Evolutionary conservation across 225 moss, liverwort and hornwort genomes (phyloP).

Genomic region (Polytrichum commune): DNA sequence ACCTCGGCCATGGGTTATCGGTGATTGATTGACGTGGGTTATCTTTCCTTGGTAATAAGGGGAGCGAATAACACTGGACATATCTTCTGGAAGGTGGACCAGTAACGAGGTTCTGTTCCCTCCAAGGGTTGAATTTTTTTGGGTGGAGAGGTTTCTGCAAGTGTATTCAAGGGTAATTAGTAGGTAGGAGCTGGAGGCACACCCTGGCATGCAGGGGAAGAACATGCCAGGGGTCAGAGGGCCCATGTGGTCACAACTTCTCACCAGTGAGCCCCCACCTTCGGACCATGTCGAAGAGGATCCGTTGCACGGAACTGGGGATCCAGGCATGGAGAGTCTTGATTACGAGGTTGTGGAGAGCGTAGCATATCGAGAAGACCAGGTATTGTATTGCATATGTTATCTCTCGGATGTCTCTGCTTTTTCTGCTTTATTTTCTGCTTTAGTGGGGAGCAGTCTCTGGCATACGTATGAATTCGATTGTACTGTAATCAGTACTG

Average conservation of each 20-base stretch:
- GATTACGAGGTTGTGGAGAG: constrained; percentile 96
- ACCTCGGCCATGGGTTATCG: too few relatives aligned
- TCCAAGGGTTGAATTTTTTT: too few relatives aligned
- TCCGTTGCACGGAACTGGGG: constrained; percentile 34
- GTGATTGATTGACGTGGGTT: too few relatives aligned
- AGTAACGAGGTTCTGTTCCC: too few relatives aligned
- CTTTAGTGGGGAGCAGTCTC: too few relatives aligned
- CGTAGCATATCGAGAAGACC: constrained; percentile 91
- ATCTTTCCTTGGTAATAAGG: too few relatives aligned
- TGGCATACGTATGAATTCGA: too few relatives aligned
- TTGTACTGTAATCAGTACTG: too few relatives aligned
- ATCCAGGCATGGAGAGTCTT: constrained; percentile 79
- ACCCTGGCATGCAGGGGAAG: constrained; percentile 63
- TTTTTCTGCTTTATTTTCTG: background rate
- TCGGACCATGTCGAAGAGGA: constrained; percentile 42
- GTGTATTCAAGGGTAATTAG: too few relatives aligned
- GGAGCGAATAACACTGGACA: too few relatives aligned
- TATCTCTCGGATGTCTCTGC: background rate
- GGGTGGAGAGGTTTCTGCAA: too few relatives aligned
- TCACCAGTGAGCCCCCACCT: constrained; percentile 67
- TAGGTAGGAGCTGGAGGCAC: constrained; percentile 8
- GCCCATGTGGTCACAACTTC: constrained; percentile 90
- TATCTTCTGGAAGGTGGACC: too few relatives aligned
- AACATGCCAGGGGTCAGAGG: constrained; percentile 69
- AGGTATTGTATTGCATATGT: constrained; percentile 38